These are phyloP conservation scores for Dictyophora rubrovolvata DNA, from an alignment of 768 basidiomycete species.

Conservation along the genomic window DNA sequence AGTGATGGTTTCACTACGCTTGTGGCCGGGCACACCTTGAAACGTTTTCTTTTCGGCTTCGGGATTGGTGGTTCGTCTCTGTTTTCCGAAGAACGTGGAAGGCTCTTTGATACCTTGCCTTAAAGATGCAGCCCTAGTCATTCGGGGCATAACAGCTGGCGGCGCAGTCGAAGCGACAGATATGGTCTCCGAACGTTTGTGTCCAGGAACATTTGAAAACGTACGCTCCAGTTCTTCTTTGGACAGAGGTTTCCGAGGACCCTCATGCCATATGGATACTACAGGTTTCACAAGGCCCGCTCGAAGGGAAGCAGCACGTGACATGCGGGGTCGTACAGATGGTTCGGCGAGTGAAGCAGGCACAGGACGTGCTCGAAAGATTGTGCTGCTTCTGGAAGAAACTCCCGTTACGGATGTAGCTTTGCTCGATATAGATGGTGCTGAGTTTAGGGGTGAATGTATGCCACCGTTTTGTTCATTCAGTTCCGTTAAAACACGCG, in stretches of 20 bases:
- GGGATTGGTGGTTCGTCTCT: slow-evolving; percentile 11
- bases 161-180: slow-evolving; percentile 66
- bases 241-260: slow-evolving; percentile 42
- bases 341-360: slow-evolving; percentile 53
- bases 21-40: slow-evolving; percentile 18
- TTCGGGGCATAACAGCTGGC: slow-evolving; percentile 58
- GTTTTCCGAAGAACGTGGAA: background rate
- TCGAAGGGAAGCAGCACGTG: slow-evolving; percentile 64
- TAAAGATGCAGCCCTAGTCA: slow-evolving; percentile 67
- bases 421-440: slow-evolving; percentile 15
- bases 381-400: slow-evolving; percentile 30
- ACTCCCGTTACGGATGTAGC: slow-evolving; percentile 33
- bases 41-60: slow-evolving; percentile 25
- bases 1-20: slow-evolving; percentile 14
- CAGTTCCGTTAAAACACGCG: slow-evolving; percentile 37
- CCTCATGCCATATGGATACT: slow-evolving; percentile 30
- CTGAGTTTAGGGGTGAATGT: slow-evolving; percentile 11
- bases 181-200: slow-evolving; percentile 63
- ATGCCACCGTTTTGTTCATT: slow-evolving; percentile 15
- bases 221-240: slow-evolving; percentile 54
- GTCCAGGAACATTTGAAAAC: slow-evolving; percentile 73
- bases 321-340: slow-evolving; percentile 67
- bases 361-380: slow-evolving; percentile 58
- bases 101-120: slow-evolving; percentile 21
- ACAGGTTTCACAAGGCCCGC: slow-evolving; percentile 37